Evolutionary conservation across 176 grass and related monocot species (phyloP).

Genomic region (Saccharum spontaneum): DNA sequence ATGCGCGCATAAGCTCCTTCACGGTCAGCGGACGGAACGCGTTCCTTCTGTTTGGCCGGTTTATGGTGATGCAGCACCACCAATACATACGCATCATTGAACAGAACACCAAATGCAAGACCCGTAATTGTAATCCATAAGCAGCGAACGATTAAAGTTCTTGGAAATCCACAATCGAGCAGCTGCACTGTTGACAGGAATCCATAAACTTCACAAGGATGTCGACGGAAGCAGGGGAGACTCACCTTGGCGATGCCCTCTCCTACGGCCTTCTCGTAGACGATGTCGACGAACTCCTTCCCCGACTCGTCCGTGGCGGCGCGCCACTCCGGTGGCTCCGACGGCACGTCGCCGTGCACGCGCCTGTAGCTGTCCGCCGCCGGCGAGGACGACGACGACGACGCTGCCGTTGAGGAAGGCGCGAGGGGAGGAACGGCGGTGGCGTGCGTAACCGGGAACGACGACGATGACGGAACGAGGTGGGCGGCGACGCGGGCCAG

Average conservation of each 20-base stretch:
- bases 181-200: neutral
- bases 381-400: slow-evolving; percentile 32
- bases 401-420: neutral
- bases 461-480: slow-evolving; percentile 29
- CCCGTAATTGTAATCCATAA: neutral
- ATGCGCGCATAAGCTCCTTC: slow-evolving; percentile 90
- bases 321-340: slow-evolving; percentile 60
- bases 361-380: slow-evolving; percentile 59
- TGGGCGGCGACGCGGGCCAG: slow-evolving; percentile 62
- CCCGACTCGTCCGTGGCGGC: slow-evolving; percentile 58
- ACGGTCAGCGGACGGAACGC: slow-evolving; percentile 84
- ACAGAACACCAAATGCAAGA: neutral
- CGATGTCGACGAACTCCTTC: slow-evolving; percentile 73
- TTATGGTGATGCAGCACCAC: slow-evolving; percentile 70
- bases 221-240: too few relatives aligned
- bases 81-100: neutral
- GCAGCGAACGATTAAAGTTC: neutral
- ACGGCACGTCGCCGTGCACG: slow-evolving; percentile 68
- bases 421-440: slow-evolving; percentile 9
- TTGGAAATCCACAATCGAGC: neutral
- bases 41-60: slow-evolving; percentile 81
- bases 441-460: slow-evolving; percentile 25
- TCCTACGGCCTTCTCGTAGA: slow-evolving; percentile 80
- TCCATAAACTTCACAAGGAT: neutral
- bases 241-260: slow-evolving; percentile 91